Evolutionary conservation across 2,329 filamentous ascomycete species (phyloP).

Genomic region (Fusarium vanettenii): DNA sequence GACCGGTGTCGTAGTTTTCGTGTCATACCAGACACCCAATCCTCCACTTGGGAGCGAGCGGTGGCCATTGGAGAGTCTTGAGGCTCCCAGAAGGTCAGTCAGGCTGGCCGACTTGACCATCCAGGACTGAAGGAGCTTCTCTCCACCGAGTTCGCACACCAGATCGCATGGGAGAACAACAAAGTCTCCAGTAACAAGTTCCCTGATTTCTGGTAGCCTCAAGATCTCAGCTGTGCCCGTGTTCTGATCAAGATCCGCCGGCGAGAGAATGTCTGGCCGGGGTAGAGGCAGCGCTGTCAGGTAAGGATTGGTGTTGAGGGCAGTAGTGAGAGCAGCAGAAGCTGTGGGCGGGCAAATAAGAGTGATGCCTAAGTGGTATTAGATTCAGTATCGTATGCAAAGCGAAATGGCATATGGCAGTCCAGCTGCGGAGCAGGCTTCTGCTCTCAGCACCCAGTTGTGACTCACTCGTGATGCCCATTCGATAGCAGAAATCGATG

Average conservation of each 20-base stretch:
- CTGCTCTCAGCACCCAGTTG: not conserved
- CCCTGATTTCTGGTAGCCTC: constrained; percentile 82
- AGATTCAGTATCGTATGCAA: constrained; percentile 21
- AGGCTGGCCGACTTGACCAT: constrained; percentile 85
- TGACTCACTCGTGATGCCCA: constrained; percentile 77
- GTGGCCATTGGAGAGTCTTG: constrained; percentile 51
- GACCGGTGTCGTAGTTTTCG: constrained; percentile 77
- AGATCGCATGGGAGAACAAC: constrained; percentile 92
- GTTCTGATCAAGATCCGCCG: constrained; percentile 79
- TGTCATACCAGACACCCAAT: constrained; percentile 91
- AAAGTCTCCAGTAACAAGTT: constrained; percentile 86
- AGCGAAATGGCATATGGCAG: not conserved
- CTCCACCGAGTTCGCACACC: constrained; percentile 88
- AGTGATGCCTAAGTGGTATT: constrained; percentile 65
- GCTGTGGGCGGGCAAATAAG: constrained; percentile 74
- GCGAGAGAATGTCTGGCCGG: constrained; percentile 80
- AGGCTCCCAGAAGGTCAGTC: constrained; percentile 67
- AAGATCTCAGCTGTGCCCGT: constrained; percentile 92
- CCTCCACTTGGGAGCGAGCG: constrained; percentile 74
- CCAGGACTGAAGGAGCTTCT: constrained; percentile 88
- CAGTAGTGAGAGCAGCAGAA: constrained; percentile 73
- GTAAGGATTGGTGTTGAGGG: constrained; percentile 81
- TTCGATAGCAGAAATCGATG: constrained; percentile 85
- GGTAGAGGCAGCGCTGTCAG: constrained; percentile 79
- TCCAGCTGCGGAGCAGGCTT: not conserved